Percentiles rank a stretch among this genome's conserved stretches.
These are phyloP conservation scores for Tetradesmus obliquus DNA, from an alignment of 139 green algal genomes.

Conservation along the genomic window DNA sequence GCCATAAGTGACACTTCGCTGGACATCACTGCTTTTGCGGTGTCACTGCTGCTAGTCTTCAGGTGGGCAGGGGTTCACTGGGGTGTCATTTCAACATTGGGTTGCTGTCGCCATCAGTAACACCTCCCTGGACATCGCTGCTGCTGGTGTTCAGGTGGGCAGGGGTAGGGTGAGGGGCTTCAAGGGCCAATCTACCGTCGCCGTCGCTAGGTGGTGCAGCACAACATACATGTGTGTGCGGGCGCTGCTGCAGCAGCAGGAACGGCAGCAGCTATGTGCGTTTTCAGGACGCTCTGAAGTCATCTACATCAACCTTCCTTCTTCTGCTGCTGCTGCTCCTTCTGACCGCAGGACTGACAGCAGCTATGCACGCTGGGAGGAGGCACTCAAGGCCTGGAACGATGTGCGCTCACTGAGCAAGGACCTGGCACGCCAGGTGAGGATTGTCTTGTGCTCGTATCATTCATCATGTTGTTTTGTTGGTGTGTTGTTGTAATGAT, in stretches of 20 bases:
- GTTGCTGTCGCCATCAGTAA: neutral
- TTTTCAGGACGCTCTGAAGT: constrained; percentile 32
- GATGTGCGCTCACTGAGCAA: constrained; percentile 38
- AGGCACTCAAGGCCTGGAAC: constrained; percentile 37
- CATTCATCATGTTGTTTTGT: no score
- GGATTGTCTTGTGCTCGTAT: neutral
- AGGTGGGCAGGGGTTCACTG: neutral
- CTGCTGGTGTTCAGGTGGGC: constrained; percentile 52
- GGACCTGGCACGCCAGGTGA: constrained; percentile 43
- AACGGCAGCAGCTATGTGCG: constrained; percentile 46
- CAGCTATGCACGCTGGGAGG: constrained; percentile 47
- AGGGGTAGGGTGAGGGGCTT: neutral
- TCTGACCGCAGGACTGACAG: constrained; percentile 38
- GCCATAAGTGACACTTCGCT: constrained; percentile 23
- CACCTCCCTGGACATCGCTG: constrained; percentile 43
- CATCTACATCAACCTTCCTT: neutral
- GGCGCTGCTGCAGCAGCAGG: neutral
- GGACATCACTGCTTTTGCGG: constrained; percentile 54
- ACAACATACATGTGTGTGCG: neutral
- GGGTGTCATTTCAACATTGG: no score
- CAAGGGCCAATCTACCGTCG: no score
- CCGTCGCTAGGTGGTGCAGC: no score
- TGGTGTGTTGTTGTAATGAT: no score
- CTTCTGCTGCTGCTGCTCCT: neutral
- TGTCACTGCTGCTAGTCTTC: constrained; percentile 59